Conservation (phyloP, 257 asterid genomes). For the Rhazya stricta region DNA sequence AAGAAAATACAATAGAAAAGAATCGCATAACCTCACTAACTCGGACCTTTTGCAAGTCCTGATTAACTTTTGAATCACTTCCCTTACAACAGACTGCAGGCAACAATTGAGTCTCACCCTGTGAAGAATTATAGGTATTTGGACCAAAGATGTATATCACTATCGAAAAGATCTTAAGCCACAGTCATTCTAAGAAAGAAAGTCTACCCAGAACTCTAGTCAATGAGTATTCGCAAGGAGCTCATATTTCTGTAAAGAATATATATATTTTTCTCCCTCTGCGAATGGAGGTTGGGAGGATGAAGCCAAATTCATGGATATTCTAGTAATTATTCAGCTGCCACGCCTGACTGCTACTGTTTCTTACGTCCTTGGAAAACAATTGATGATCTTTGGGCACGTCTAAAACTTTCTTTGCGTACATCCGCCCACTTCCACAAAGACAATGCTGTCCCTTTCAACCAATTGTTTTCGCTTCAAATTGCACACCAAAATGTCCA, state of each 20-base stretch:
- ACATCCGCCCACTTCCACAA: conserved; percentile 33
- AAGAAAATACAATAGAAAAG: too few relatives aligned
- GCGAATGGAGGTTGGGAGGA: neutral
- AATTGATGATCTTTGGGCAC: conserved; percentile 69
- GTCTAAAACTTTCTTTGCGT: conserved; percentile 41
- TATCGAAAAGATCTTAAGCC: too few relatives aligned
- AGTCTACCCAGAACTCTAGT: too few relatives aligned
- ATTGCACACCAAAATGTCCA: conserved; percentile 12
- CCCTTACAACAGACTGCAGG: too few relatives aligned
- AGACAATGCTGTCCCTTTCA: conserved; percentile 26
- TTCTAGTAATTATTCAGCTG: conserved; percentile 38
- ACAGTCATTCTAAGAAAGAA: too few relatives aligned
- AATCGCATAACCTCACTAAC: too few relatives aligned
- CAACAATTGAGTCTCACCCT: too few relatives aligned
- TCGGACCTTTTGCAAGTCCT: too few relatives aligned
- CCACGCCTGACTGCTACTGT: conserved; percentile 48
- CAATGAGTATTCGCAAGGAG: too few relatives aligned
- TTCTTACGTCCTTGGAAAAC: conserved; percentile 24
- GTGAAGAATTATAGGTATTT: too few relatives aligned
- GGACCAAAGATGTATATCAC: too few relatives aligned
- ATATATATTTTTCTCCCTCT: neutral
- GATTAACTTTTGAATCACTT: too few relatives aligned
- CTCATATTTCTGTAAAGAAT: neutral
- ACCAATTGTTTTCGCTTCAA: conserved; percentile 20
- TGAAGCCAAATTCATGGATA: conserved; percentile 27